Conservation (phyloP, 345 rosid genomes). For the Brassica cretica region DNA sequence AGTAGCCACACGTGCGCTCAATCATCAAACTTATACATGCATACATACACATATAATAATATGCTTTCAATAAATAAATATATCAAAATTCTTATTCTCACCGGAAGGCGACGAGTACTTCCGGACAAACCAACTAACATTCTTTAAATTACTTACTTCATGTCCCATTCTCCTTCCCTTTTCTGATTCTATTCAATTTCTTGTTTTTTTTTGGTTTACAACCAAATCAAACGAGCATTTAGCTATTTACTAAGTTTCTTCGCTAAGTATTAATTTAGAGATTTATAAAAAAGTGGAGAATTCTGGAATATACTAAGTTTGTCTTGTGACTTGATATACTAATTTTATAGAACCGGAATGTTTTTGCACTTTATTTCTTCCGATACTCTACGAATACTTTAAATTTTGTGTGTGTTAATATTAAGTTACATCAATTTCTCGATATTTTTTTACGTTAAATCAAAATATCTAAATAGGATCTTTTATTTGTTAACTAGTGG, state of each 20-base stretch:
- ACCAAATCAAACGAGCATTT: background rate
- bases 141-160: slow-evolving; percentile 22
- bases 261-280: background rate
- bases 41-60: slow-evolving; percentile 12
- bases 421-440: too few species aligned
- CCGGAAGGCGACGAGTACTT: slow-evolving; percentile 34
- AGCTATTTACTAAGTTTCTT: background rate
- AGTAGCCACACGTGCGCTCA: slow-evolving; percentile 68
- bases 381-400: too few species aligned
- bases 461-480: too few species aligned
- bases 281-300: background rate
- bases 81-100: slow-evolving; percentile 10
- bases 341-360: too few species aligned
- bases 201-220: background rate
- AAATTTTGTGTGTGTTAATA: too few species aligned
- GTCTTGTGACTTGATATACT: too few species aligned
- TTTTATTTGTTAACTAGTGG: too few species aligned
- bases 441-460: too few species aligned
- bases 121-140: slow-evolving; percentile 43
- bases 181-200: background rate
- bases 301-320: background rate
- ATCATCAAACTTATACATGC: slow-evolving; percentile 43
- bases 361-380: background rate
- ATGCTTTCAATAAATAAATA: background rate
- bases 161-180: slow-evolving; percentile 11